Evolutionary conservation across 2,329 filamentous ascomycete genomes (phyloP).

Genomic region (Aspergillus oerlinghausenensis): DNA sequence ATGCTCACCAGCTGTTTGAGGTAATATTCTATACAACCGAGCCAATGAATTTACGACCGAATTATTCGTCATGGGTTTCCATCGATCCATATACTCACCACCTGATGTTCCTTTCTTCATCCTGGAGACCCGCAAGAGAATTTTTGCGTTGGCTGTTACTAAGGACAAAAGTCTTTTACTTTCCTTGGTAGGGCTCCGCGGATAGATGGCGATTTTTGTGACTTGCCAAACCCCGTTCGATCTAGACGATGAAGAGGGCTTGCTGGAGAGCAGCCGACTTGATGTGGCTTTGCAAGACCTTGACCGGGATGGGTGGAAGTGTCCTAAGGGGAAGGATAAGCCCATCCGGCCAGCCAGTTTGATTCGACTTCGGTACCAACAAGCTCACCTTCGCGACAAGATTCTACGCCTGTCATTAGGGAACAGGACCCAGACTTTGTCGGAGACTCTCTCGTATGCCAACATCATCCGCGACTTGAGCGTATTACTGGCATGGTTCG

Average conservation of each 20-base stretch:
- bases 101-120: conserved; percentile 22
- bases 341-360: not conserved
- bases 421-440: not conserved
- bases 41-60: not conserved
- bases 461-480: conserved; percentile 2
- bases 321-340: not conserved
- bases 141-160: conserved; percentile 22
- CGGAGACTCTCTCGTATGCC: no score
- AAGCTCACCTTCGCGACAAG: conserved; percentile 5
- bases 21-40: not conserved
- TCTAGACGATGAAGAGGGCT: conserved; percentile 23
- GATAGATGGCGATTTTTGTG: conserved; percentile 26
- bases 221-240: conserved; percentile 24
- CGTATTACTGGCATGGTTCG: conserved; percentile 2
- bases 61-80: not conserved
- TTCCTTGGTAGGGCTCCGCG: conserved; percentile 28
- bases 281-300: conserved; percentile 7
- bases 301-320: conserved; percentile 7
- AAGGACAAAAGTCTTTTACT: conserved; percentile 26
- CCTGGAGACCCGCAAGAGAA: conserved; percentile 21
- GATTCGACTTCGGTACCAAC: not conserved
- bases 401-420: conserved; percentile 8
- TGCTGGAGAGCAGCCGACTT: conserved; percentile 1
- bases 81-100: not conserved
- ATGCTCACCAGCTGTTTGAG: not conserved